Conservation (phyloP, 1,284 basidiomycete species). For the Malassezia cuniculi region DNA sequence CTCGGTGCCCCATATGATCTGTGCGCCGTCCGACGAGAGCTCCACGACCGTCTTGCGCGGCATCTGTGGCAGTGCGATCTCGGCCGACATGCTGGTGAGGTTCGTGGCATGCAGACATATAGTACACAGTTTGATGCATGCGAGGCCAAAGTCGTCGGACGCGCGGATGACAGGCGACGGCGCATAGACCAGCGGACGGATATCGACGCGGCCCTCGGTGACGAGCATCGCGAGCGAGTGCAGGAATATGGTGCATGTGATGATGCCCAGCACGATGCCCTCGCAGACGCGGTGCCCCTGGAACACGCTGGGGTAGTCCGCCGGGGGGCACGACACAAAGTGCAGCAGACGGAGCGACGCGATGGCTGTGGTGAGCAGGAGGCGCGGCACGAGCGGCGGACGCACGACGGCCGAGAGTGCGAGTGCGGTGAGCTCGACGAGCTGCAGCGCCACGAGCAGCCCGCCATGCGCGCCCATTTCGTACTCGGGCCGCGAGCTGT, state of each 20-base stretch:
- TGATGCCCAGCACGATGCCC: slow-evolving; percentile 19
- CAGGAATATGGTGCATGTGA: slow-evolving; percentile 25
- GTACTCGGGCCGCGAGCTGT: slow-evolving; percentile 23
- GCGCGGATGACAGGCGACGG: slow-evolving; percentile 21
- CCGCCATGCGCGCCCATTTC: slow-evolving; percentile 30
- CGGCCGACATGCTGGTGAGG: slow-evolving; percentile 25
- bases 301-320: slow-evolving; percentile 30
- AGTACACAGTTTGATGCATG: slow-evolving; percentile 35
- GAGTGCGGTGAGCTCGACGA: slow-evolving; percentile 25
- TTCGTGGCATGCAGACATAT: slow-evolving; percentile 38
- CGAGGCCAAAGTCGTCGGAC: slow-evolving; percentile 33
- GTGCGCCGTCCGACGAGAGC: slow-evolving; percentile 16
- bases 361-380: slow-evolving; percentile 25
- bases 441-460: slow-evolving; percentile 27
- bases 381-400: slow-evolving; percentile 18
- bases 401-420: slow-evolving; percentile 8
- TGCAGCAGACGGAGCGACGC: slow-evolving; percentile 22
- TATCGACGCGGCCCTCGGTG: slow-evolving; percentile 21
- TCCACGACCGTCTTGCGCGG: slow-evolving; percentile 32
- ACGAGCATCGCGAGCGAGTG: slow-evolving; percentile 33
- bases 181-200: slow-evolving; percentile 21
- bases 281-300: slow-evolving; percentile 28
- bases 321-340: slow-evolving; percentile 16
- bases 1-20: slow-evolving; percentile 2
- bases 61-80: slow-evolving; percentile 22